phyloP scores from a whole-genome alignment of 345 rosid species.

The Erucastrum elatum region DNA sequence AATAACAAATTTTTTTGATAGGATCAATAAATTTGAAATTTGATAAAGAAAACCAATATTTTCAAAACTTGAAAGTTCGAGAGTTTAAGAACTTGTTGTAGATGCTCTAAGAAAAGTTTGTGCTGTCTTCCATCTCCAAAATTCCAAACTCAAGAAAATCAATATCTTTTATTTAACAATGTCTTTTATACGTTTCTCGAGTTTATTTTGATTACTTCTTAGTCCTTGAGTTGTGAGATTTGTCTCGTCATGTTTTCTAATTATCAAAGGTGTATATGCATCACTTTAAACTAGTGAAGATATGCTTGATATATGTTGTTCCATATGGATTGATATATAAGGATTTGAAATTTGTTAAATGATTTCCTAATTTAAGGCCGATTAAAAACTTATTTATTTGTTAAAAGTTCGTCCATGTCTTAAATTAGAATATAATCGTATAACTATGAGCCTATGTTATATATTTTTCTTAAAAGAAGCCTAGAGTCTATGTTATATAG shows the following conservation, averaged over 20 bases:
- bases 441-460: background rate
- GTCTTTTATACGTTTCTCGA: background rate
- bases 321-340: too few relatives aligned
- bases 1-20: too few relatives aligned
- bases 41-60: too few relatives aligned
- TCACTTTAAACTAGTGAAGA: background rate
- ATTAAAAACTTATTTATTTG: background rate
- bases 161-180: background rate
- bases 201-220: background rate
- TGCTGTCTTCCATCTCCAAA: too few relatives aligned
- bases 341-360: background rate
- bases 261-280: background rate
- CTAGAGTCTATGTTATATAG: background rate
- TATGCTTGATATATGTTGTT: background rate
- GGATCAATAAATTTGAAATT: too few relatives aligned
- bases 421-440: too few relatives aligned
- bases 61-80: too few relatives aligned
- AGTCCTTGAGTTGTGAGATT: background rate
- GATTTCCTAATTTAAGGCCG: background rate
- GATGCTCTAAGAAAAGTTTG: too few relatives aligned
- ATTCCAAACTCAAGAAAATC: background rate
- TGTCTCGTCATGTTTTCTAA: background rate
- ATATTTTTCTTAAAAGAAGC: too few relatives aligned
- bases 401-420: background rate
- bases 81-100: too few relatives aligned